Evolutionary conservation across 805 yeast genomes (phyloP), one percentile per base, ranked within the genome.

Genomic region (Metschnikowia dekortorum): DNA sequence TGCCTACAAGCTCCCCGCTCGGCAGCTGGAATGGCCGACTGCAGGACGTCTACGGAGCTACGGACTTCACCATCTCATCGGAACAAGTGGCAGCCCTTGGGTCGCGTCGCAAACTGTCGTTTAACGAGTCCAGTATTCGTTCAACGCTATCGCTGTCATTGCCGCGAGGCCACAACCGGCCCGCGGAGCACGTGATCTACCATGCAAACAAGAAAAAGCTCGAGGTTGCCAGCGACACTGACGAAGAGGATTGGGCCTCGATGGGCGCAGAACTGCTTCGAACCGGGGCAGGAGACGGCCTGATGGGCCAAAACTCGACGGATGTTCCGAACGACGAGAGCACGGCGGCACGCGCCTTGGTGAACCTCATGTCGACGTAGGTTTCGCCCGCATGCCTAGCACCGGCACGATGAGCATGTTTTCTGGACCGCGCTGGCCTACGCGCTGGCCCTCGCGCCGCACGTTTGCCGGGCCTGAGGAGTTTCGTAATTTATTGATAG

Each of bases 231-330:
- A 78, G 83, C 40, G 96, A 89, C 61, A 92, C 99, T 0, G 99
- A 92, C 66, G 98, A 92, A 63, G 99, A 92, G 67, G 98, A 92
- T 67, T 92, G 99, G 99, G 87, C 84, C 54, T 71, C 89, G 0
- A 85, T 91, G 48, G 97, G 97, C 0, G 90, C 97, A 0, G 84
- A 80, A 36, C 72, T 81, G 39, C 70, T 89, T 49, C 71, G 87
- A 14, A 42, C 69, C 60, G 58, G 57, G 13, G 39, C 48, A 52
- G 47, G 49, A 30, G 44, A 50, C 40, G 51, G 52, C n/a, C 55
- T n/a, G 48, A 30, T 22, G 41, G 31, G 26, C 4, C 41, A 26
- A 4, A n/a, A 39, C 14, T n/a, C 41, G 13, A 38, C 16, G 34
- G 56, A 52, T 28, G 35, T 50, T 16, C 59, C 61, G 43, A 66